phyloP scores from a whole-genome alignment of 345 rosid species.

The Brassica juncea region DNA sequence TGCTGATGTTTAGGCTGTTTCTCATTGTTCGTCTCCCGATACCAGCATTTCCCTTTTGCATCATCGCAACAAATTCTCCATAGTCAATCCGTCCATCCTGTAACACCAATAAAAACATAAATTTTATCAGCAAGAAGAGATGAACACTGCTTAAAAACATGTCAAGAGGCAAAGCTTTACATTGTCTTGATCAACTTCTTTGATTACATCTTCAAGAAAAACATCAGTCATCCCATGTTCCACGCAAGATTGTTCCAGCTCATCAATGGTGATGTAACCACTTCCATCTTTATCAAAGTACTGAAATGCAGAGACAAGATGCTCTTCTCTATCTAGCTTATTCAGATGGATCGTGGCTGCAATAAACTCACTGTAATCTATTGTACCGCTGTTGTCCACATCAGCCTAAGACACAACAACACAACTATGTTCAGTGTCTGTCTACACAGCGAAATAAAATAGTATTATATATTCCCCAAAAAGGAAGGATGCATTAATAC shows the following conservation, averaged over 20 bases:
- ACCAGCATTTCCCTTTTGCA: slow-evolving; percentile 96
- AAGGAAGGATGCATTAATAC: slow-evolving; percentile 45
- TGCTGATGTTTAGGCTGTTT: slow-evolving; percentile 90
- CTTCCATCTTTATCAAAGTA: slow-evolving; percentile 98
- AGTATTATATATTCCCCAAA: background rate
- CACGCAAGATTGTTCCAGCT: slow-evolving; percentile 90
- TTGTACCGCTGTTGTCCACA: slow-evolving; percentile 95
- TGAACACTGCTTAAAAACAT: background rate
- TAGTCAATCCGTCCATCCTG: slow-evolving; percentile 97
- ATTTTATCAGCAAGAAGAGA: slow-evolving; percentile 1
- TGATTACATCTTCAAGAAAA: slow-evolving; percentile 85
- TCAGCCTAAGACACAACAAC: slow-evolving; percentile 69
- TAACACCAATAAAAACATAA: background rate
- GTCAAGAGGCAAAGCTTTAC: slow-evolving; percentile 49
- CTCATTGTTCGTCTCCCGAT: slow-evolving; percentile 96
- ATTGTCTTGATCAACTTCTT: slow-evolving; percentile 96
- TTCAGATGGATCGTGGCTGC: slow-evolving; percentile 98
- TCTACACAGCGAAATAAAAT: background rate
- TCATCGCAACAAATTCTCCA: slow-evolving; percentile 97
- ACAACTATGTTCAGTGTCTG: background rate
- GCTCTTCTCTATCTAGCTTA: slow-evolving; percentile 96
- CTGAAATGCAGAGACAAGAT: slow-evolving; percentile 92
- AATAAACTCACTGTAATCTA: slow-evolving; percentile 94
- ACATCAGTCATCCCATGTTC: slow-evolving; percentile 96
- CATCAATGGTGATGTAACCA: slow-evolving; percentile 95